These are phyloP conservation scores for Cymbopogon citratus DNA, from an alignment of 176 grass and related monocot genomes.

Conservation along the genomic window DNA sequence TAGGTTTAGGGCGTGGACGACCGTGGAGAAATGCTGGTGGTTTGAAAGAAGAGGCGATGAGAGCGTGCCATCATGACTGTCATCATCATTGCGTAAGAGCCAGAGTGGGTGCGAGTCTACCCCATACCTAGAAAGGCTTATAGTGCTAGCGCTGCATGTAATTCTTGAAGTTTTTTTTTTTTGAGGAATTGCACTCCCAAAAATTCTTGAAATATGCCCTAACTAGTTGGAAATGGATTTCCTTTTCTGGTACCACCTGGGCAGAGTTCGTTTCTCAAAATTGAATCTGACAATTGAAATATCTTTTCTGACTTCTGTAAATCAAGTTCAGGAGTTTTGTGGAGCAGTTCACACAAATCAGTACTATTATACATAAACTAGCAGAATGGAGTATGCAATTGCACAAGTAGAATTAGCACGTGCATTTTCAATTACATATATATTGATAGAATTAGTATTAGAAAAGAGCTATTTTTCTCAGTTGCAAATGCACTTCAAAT, in stretches of 20 bases:
- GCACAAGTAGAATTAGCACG: not conserved
- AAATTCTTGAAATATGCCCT: not conserved
- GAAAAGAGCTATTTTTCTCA: too few species aligned
- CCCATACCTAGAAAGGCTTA: not conserved
- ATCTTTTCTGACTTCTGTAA: not conserved
- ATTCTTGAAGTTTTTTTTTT: not conserved
- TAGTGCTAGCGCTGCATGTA: not conserved
- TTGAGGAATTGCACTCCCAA: not conserved
- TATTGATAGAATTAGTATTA: too few species aligned
- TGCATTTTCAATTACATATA: too few species aligned
- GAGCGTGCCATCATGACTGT: not conserved
- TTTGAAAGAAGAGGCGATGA: not conserved
- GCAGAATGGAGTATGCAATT: not conserved
- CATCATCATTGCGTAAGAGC: constrained; percentile 29
- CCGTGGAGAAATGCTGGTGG: not conserved
- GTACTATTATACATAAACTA: not conserved
- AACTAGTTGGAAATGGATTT: not conserved
- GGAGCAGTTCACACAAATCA: not conserved
- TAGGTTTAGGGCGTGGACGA: not conserved
- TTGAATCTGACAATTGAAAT: not conserved
- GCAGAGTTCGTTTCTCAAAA: not conserved
- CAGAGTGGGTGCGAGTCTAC: constrained; percentile 10
- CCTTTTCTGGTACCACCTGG: not conserved
- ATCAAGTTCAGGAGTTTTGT: not conserved
- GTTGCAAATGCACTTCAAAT: too few species aligned